Evolutionary conservation across 305 asterid species (phyloP).

Genomic region (Rubia balearica): DNA sequence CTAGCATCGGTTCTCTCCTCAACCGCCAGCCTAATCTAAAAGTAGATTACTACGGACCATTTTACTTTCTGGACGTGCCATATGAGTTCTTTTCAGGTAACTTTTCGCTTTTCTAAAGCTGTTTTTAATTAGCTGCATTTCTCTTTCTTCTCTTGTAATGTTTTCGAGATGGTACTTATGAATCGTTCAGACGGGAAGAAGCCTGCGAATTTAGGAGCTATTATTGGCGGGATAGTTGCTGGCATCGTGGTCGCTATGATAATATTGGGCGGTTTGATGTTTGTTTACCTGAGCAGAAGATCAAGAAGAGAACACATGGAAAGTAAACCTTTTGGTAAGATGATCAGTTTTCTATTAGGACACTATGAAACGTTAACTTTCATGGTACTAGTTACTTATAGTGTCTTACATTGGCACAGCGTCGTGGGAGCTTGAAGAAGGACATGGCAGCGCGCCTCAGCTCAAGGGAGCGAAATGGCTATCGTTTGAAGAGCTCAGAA

Average conservation of each 20-base stretch:
- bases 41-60: slow-evolving; percentile 62
- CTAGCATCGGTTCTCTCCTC: slow-evolving; percentile 54
- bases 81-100: slow-evolving; percentile 65
- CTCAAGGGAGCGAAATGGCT: slow-evolving; percentile 88
- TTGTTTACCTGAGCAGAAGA: slow-evolving; percentile 44
- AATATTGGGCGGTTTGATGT: slow-evolving; percentile 44
- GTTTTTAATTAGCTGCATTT: slow-evolving; percentile 1
- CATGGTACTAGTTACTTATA: slow-evolving; percentile 9
- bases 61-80: slow-evolving; percentile 44
- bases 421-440: slow-evolving; percentile 62
- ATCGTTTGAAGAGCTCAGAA: slow-evolving; percentile 68
- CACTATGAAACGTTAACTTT: neutral
- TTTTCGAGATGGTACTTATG: neutral
- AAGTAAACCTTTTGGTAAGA: slow-evolving; percentile 74
- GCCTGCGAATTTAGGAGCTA: slow-evolving; percentile 47
- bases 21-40: slow-evolving; percentile 51
- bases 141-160: neutral
- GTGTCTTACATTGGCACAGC: slow-evolving; percentile 39
- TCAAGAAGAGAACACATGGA: slow-evolving; percentile 38
- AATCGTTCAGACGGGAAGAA: slow-evolving; percentile 37
- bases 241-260: slow-evolving; percentile 42
- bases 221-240: slow-evolving; percentile 57
- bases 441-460: slow-evolving; percentile 75
- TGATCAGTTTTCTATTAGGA: neutral
- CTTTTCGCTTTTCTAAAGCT: neutral